Base-by-base conservation (phyloP, 169 alveolate genomes). In the Cryptosporidium viatorum region DNA sequence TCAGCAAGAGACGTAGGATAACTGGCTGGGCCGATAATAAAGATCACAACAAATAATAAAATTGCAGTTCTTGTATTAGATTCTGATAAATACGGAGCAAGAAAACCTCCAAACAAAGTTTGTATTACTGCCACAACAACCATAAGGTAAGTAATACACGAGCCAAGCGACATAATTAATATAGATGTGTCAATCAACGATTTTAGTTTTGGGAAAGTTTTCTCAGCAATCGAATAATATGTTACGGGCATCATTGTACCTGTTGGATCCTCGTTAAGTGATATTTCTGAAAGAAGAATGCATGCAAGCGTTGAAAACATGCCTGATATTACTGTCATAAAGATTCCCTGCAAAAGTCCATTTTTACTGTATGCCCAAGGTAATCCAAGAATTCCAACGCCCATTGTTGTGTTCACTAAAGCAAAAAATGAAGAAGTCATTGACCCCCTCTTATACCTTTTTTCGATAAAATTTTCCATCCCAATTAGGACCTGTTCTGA, bases 341-440 rank as follows among this genome's bases (percentile, higher is more conserved):
- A 12, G 5, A 80, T 80, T 48, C 89, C 89, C 33, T 80, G 89
- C 14, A 80, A 37, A 16, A 80, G 89, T 5, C 89, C 89, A 80
- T 80, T 80, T 31, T 80, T 43, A 67, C 89, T 80, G 37, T 31
- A 80, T 43, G 89, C 89, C 89, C 89, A 80, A n/a, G 89, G 89
- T 14, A 80, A 37, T n/a, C 89, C 89, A 35, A 80, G 75, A 37
- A 80, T 65, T 26, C 89, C 89, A 5, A 80, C 89, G 2, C 89
- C 89, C 89, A 80, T 80, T 18, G 89, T 80, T 60, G 89, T 80
- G 75, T 80, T 80, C 48, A 80, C 89, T 31, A 80, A 70, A 6
- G 89, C 89, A 31, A 80, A 80, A 59, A 80, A 80, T 3, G 89
- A 59, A 7, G 89, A 80, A 12, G 89, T 80, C 75, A 80, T 65